These are phyloP conservation scores for Ophiocordyceps camponoti-floridani DNA, from an alignment of 2,329 filamentous ascomycete genomes.

Conservation along the genomic window DNA sequence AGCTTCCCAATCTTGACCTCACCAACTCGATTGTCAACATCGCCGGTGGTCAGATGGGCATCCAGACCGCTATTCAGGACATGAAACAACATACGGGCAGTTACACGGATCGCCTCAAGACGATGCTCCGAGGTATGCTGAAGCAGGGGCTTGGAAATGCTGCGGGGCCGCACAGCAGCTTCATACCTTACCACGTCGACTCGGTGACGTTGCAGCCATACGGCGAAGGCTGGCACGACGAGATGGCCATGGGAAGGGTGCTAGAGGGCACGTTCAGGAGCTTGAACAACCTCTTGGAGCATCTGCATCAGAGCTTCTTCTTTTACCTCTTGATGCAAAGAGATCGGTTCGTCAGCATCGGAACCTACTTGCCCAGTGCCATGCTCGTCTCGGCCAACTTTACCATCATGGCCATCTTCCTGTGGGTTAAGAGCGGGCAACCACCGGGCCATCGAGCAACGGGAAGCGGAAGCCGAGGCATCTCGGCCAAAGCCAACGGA, in stretches of 20 bases:
- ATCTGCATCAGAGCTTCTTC: constrained; percentile 97
- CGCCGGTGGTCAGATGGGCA: constrained; percentile 80
- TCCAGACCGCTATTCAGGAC: constrained; percentile 65
- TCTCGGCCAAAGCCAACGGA: not conserved
- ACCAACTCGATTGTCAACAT: constrained; percentile 88
- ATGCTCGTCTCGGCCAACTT: constrained; percentile 94
- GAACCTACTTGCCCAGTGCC: constrained; percentile 91
- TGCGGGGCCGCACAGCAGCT: constrained; percentile 81
- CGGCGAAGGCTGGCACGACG: constrained; percentile 88
- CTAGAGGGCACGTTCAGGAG: constrained; percentile 84
- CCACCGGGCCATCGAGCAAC: constrained; percentile 1
- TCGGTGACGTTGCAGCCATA: constrained; percentile 84
- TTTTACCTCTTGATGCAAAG: constrained; percentile 90
- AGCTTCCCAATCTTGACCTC: constrained; percentile 86
- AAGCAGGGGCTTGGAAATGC: constrained; percentile 80
- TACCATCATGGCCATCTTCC: constrained; percentile 79
- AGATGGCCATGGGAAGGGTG: constrained; percentile 83
- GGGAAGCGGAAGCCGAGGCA: not conserved
- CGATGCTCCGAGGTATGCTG: constrained; percentile 83
- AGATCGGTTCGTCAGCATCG: constrained; percentile 91
- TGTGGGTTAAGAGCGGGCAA: constrained; percentile 83
- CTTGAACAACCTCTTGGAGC: constrained; percentile 89
- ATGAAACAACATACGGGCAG: constrained; percentile 69
- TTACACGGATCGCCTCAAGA: constrained; percentile 68
- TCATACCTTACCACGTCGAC: constrained; percentile 96